Base-by-base conservation (phyloP, 768 basidiomycete genomes). In the Amanita phalloides region DNA sequence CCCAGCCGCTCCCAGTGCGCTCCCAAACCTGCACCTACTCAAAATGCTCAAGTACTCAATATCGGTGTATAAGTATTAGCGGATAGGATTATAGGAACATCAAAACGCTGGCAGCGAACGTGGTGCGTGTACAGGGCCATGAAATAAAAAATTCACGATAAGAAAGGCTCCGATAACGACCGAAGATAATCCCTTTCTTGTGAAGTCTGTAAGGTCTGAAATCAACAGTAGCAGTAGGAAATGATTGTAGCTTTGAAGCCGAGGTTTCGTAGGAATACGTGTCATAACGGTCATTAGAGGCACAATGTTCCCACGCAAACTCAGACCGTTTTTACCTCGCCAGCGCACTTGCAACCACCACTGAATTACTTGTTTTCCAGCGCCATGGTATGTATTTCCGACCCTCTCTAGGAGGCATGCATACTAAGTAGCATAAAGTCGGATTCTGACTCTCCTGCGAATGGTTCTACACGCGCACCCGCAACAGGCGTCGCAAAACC, bases 381-480 rank as follows among this genome's bases (percentile, higher is more conserved):
- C 45, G 62, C 55, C 53, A 77, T 77, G 76, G 76, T 74, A 25
- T 56, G 65, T 58, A 43, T 55, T 44, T 23, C 11, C 4, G 43
- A 30, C 33, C n/a, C 7, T 21, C 51, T 28, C 6, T 25, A 6
- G 37, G 13, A 37, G 25, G 30, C 23, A 26, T 21, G 26, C n/a
- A 32, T 17, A 11, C 36, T 45, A 3, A 45, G 3, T 21, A 28
- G 8, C 20, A 6, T 56, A 4, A 54, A 90, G 88, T 90, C 88
- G 58, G 88, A 90, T 72, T 89, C 88, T 61, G 88, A 90, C 63
- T 73, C 81, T 58, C 72, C 70, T 58, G 58, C 71, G 59, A 67
- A 69, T 64, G 58, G 66, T 64, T 56, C 65, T 48, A 53, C 67
- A 45, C 71, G 71, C 57, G 65, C 66, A 55, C 65, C 66, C 60